Evolutionary conservation across 306 rosid genomes (phyloP).

Genomic region (cucumber (Cucumis sativus)): Cucumber_9930_V3 NC_026659.2:3865501-3866000

Average conservation of each 20-base stretch:
- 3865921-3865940: not conserved
- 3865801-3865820: not conserved
- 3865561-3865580: slow-evolving; percentile 22
- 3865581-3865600: not conserved
- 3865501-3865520: slow-evolving; percentile 30
- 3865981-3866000: not conserved
- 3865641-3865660: not conserved
- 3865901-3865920: not conserved
- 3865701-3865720: not conserved
- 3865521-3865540: slow-evolving; percentile 21
- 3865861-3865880: not conserved
- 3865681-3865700: not conserved
- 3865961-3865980: not conserved
- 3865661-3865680: not conserved
- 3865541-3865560: slow-evolving; percentile 12
- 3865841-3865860: not conserved
- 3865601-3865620: not conserved
- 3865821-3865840: not conserved
- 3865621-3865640: not conserved
- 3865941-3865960: not conserved
- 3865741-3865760: slow-evolving; percentile 23
- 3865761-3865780: slow-evolving; percentile 28
- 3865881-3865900: not conserved
- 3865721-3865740: slow-evolving; percentile 27
- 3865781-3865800: not conserved